A percentile compares a stretch with the other conserved stretches of the same genome.
Conservation (phyloP, 345 rosid genomes). For the Bruguiera parviflora region DNA sequence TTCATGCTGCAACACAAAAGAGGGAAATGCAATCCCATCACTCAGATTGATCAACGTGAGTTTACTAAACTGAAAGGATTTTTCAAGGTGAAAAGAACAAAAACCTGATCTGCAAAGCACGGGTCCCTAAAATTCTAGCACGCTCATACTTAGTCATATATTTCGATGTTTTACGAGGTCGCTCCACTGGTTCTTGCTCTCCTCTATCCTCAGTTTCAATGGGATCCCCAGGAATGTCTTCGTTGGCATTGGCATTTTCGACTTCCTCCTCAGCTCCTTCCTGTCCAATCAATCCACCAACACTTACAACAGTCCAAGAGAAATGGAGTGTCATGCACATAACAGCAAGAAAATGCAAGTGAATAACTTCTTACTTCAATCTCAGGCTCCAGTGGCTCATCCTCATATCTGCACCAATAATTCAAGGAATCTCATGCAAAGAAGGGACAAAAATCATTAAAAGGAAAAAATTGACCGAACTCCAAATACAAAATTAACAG, state of each 20-base stretch:
- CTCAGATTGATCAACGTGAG: background rate
- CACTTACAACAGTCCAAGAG: conserved; percentile 1
- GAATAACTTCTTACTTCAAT: conserved; percentile 49
- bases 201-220: conserved; percentile 60
- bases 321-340: background rate
- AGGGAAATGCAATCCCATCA: background rate
- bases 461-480: background rate
- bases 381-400: conserved; percentile 86
- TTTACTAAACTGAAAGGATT: background rate
- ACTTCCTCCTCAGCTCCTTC: conserved; percentile 72
- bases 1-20: conserved; percentile 59
- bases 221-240: conserved; percentile 56
- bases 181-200: conserved; percentile 36
- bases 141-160: conserved; percentile 86
- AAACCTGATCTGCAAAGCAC: conserved; percentile 82
- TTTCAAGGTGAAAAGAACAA: background rate
- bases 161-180: conserved; percentile 61
- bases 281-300: conserved; percentile 36
- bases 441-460: background rate
- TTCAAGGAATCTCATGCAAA: background rate
- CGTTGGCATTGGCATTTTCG: conserved; percentile 50
- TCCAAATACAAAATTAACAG: too few species aligned
- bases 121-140: conserved; percentile 81
- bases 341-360: background rate
- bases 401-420: conserved; percentile 53